Evolutionary conservation across 768 basidiomycete species (phyloP).

Genomic region (Collybia sp.): DNA sequence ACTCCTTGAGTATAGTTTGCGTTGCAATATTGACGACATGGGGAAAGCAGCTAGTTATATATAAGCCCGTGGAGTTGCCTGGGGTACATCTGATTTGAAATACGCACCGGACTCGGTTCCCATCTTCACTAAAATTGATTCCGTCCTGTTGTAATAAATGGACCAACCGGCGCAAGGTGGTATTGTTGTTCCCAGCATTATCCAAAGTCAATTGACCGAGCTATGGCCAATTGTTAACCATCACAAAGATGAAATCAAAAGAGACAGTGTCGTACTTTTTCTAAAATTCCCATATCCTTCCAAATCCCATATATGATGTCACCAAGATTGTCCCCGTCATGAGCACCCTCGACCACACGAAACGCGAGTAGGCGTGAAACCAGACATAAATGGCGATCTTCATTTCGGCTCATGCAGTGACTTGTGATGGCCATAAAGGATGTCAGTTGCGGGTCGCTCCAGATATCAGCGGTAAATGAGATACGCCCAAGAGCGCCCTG

Average conservation of each 20-base stretch:
- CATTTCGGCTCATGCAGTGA: constrained; percentile 13
- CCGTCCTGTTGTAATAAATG: not conserved
- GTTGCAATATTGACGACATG: constrained; percentile 23
- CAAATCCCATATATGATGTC: constrained; percentile 6
- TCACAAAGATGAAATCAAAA: not conserved
- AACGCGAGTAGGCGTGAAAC: constrained; percentile 13
- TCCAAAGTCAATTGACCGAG: constrained; percentile 14
- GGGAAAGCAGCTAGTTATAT: constrained; percentile 17
- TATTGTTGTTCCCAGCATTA: constrained; percentile 18
- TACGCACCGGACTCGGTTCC: constrained; percentile 7
- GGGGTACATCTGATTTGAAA: not conserved
- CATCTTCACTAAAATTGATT: constrained; percentile 10
- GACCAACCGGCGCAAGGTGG: constrained; percentile 13
- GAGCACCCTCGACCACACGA: constrained; percentile 14
- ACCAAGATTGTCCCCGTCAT: constrained; percentile 13
- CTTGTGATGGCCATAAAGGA: constrained; percentile 12
- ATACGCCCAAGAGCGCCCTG: constrained; percentile 13
- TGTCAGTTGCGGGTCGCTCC: constrained; percentile 10
- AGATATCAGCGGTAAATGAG: constrained; percentile 16
- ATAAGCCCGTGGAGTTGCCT: not conserved
- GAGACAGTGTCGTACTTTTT: constrained; percentile 5
- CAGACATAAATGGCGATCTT: constrained; percentile 8
- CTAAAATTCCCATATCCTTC: constrained; percentile 6
- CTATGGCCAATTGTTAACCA: not conserved
- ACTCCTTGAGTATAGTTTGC: constrained; percentile 11